phyloP scores from a whole-genome alignment of 768 basidiomycete genomes.

The Collybia nuda region DNA sequence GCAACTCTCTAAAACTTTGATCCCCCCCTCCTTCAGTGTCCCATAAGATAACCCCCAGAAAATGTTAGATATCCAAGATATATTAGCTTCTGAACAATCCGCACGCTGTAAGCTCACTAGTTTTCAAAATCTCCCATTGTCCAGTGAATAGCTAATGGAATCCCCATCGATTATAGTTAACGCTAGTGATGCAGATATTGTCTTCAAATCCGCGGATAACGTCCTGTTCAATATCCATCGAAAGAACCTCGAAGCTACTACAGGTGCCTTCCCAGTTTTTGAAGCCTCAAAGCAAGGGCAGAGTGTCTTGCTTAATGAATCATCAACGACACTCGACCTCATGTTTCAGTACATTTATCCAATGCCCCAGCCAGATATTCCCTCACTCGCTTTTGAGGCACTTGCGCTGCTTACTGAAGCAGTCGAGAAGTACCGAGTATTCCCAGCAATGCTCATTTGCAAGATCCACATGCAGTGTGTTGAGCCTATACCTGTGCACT shows the following conservation, averaged over 20 bases:
- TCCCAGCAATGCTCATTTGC: neutral
- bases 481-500: no score
- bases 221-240: slow-evolving; percentile 12
- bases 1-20: no score
- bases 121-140: no score
- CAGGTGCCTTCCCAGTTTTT: slow-evolving; percentile 8
- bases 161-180: slow-evolving; percentile 12
- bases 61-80: no score
- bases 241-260: slow-evolving; percentile 5
- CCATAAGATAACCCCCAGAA: no score
- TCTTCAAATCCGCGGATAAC: slow-evolving; percentile 10
- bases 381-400: no score
- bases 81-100: no score
- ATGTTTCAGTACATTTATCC: slow-evolving; percentile 13
- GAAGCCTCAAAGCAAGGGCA: neutral
- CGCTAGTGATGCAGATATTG: slow-evolving; percentile 13
- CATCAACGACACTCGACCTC: neutral
- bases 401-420: neutral
- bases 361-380: slow-evolving; percentile 6
- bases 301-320: slow-evolving; percentile 8
- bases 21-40: no score
- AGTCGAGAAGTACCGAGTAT: neutral
- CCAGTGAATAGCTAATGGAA: no score
- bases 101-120: no score
- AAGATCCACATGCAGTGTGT: neutral